phyloP scores from a whole-genome alignment of 352 stramenopile species.

The Pelagophyceae sp. region DNA sequence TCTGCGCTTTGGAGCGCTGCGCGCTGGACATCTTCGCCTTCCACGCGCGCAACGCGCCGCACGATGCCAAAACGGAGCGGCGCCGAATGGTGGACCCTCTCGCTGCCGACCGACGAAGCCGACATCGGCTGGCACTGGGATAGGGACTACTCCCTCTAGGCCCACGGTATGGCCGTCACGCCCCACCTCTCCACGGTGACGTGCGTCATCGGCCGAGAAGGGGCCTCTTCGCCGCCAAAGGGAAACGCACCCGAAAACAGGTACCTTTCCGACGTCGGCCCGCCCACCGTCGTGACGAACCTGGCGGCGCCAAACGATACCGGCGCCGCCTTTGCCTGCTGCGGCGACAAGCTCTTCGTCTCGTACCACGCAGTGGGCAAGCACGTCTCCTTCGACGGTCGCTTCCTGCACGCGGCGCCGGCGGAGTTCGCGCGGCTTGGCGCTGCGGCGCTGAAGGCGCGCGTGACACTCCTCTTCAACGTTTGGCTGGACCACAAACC shows the following conservation, averaged over 20 bases:
- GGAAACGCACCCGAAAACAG: too few relatives aligned
- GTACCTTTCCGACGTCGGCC: slow-evolving; percentile 20
- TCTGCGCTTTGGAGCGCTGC: slow-evolving; percentile 6
- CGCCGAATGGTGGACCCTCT: slow-evolving; percentile 25
- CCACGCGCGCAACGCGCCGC: slow-evolving; percentile 1
- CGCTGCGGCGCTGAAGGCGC: neutral
- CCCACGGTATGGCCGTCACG: neutral
- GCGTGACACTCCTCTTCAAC: neutral
- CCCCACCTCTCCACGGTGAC: slow-evolving; percentile 25
- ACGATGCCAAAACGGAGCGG: neutral
- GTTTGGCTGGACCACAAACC: slow-evolving; percentile 12
- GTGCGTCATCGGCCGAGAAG: too few relatives aligned
- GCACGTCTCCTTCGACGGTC: slow-evolving; percentile 26
- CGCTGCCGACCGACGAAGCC: neutral
- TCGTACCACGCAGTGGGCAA: slow-evolving; percentile 11
- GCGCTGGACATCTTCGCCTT: slow-evolving; percentile 21
- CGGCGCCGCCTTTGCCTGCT: neutral
- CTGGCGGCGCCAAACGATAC: slow-evolving; percentile 13
- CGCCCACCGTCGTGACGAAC: slow-evolving; percentile 22
- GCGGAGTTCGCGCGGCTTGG: neutral
- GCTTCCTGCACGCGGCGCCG: slow-evolving; percentile 2
- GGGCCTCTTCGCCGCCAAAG: too few relatives aligned
- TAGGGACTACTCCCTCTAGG: neutral
- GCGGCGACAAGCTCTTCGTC: neutral
- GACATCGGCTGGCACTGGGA: slow-evolving; percentile 7